Base-by-base conservation (phyloP, 345 rosid genomes). In the Rhodamnia argentea region DNA sequence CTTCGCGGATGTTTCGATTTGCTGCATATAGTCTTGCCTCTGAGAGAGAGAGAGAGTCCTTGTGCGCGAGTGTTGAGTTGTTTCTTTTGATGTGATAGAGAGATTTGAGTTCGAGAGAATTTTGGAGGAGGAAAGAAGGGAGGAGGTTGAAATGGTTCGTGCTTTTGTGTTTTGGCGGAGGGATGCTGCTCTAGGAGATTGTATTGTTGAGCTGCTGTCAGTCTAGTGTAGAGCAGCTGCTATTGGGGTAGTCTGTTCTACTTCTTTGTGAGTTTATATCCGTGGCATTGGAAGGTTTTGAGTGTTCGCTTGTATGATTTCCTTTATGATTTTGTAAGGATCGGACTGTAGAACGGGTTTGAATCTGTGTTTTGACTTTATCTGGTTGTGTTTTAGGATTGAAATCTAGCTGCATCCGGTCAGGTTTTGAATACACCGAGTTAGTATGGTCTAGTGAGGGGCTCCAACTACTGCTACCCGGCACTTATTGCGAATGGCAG, bases 401-500 rank as follows among this genome's bases (percentile, higher is more conserved):
- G 26, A 20, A 70, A 20, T 37, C 47, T 78, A 82, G 82, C n/a
- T 52, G 56, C 64, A 12, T 84, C 52, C 8, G 4, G 22, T 57
- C 32, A 3, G 62, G 64, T n/a, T 60, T 51, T 62, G 82, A n/a
- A 27, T 32, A 44, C 55, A 12, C 2, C 2, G 14, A 37, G 81
- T 37, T 83, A 42, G 56, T 27, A 86, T 86, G 85, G 81, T 32
- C 70, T 64, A 76, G 32, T 1, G 50, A 56, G 57, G 57, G 84
- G 59, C 74, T 40, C 40, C 59, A 0, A 32, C 44, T 27, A 83
- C 58, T 18, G 16, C 54, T 52, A 11, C 54, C 64, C 23, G 81
- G 81, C 47, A 70, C 84, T 90, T 86, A 44, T 88, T 87, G 82
- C 86, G 87, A 82, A 97, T 97, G 99, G 98, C 95, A 83, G 99